Conservation (phyloP, 163 green algal genomes). For the Volvox carteri region DNA sequence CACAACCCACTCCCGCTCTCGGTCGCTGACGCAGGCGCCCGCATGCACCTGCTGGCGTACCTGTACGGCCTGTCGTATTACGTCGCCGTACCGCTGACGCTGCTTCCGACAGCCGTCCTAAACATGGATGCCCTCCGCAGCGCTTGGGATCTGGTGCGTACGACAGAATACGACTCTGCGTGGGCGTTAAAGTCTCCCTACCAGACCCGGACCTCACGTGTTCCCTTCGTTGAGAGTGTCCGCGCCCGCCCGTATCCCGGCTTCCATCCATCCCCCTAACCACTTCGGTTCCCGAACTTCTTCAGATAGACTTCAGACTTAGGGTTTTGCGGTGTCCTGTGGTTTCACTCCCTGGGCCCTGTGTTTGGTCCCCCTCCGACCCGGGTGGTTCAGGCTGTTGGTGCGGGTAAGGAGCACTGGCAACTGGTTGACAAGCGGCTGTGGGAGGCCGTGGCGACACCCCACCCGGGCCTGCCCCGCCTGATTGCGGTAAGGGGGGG, state of each 20-base stretch:
- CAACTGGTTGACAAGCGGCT: conserved; percentile 29
- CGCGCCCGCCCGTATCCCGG: too few relatives aligned
- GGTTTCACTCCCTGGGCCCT: too few relatives aligned
- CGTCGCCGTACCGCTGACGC: conserved; percentile 75
- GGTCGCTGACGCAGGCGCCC: conserved; percentile 57
- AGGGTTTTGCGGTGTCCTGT: too few relatives aligned
- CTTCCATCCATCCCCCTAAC: too few relatives aligned
- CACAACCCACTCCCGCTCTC: too few relatives aligned
- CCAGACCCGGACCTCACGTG: too few relatives aligned
- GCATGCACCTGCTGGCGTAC: conserved; percentile 91
- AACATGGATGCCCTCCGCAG: neutral
- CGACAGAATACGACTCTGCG: neutral
- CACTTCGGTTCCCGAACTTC: too few relatives aligned
- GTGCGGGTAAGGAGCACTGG: conserved; percentile 13
- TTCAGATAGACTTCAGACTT: too few relatives aligned
- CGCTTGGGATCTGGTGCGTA: conserved; percentile 13
- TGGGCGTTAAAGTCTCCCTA: too few relatives aligned
- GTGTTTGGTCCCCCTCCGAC: too few relatives aligned
- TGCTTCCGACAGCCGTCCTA: conserved; percentile 63
- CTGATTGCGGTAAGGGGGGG: neutral
- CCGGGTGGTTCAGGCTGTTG: conserved; percentile 42
- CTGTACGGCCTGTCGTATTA: conserved; percentile 91
- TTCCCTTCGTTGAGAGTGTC: too few relatives aligned
- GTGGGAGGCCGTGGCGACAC: neutral
- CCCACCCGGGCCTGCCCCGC: neutral